Evolutionary conservation across 2,329 filamentous ascomycete genomes (phyloP).

Genomic region (Phoma herbarum): DNA sequence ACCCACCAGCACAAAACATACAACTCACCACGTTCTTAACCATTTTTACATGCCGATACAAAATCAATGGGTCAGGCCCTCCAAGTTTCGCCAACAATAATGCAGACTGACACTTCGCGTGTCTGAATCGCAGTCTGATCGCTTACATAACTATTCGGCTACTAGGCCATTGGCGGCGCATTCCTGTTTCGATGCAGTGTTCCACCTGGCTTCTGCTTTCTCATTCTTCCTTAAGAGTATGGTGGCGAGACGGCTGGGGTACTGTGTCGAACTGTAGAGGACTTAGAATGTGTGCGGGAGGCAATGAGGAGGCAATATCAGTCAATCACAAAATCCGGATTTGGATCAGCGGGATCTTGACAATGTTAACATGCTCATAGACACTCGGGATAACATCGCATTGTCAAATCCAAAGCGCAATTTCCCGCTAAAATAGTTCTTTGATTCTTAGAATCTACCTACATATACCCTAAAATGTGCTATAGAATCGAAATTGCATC

Average conservation of each 20-base stretch:
- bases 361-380: too few relatives aligned
- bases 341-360: too few relatives aligned
- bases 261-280: background rate
- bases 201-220: background rate
- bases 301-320: too few relatives aligned
- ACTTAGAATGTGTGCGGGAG: background rate
- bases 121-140: background rate
- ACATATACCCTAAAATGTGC: background rate
- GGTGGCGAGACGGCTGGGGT: background rate
- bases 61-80: too few relatives aligned
- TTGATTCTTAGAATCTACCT: background rate
- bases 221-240: background rate
- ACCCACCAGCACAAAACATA: too few relatives aligned
- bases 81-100: too few relatives aligned
- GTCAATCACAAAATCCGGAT: too few relatives aligned
- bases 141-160: background rate
- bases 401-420: too few relatives aligned
- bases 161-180: background rate
- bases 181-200: background rate
- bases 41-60: too few relatives aligned
- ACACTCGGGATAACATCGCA: too few relatives aligned
- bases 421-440: background rate
- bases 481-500: constrained; percentile 4
- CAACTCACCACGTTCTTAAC: too few relatives aligned
- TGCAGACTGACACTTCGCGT: background rate